Conservation (phyloP, 805 yeast species). For the Hemisphaericaspora nanyangensis region DNA sequence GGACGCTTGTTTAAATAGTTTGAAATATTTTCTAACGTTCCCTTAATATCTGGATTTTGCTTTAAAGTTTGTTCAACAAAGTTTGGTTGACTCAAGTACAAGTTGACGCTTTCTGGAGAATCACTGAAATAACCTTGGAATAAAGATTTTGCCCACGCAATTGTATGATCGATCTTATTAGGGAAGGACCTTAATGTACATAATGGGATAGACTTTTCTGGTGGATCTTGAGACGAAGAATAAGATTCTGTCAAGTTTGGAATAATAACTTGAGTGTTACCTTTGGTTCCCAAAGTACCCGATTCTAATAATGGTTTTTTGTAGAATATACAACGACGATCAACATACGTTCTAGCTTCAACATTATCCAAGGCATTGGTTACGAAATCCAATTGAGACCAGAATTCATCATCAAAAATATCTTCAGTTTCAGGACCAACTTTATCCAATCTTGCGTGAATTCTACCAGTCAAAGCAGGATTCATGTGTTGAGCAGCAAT, state of each 20-base stretch:
- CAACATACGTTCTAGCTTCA: conserved; percentile 97
- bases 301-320: conserved; percentile 89
- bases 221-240: conserved; percentile 96
- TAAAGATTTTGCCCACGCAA: conserved; percentile 97
- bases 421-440: conserved; percentile 93
- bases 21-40: conserved; percentile 75
- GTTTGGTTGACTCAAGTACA: conserved; percentile 86
- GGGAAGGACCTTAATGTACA: conserved; percentile 98
- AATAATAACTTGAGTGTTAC: conserved; percentile 94
- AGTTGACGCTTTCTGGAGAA: conserved; percentile 88
- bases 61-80: conserved; percentile 88
- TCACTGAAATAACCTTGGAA: conserved; percentile 91
- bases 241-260: conserved; percentile 94
- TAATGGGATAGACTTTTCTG: conserved; percentile 94
- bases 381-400: conserved; percentile 82
- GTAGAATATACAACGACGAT: conserved; percentile 92
- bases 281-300: conserved; percentile 97
- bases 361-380: conserved; percentile 97
- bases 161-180: conserved; percentile 95
- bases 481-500: conserved; percentile 81
- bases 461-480: conserved; percentile 74
- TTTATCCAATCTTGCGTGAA: conserved; percentile 74
- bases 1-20: conserved; percentile 80
- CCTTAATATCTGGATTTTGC: conserved; percentile 88
- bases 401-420: conserved; percentile 78